Percentiles rank a stretch among this genome's conserved stretches.
Conservation (phyloP, 805 yeast genomes). For the Blastobotrys muscicola region DNA sequence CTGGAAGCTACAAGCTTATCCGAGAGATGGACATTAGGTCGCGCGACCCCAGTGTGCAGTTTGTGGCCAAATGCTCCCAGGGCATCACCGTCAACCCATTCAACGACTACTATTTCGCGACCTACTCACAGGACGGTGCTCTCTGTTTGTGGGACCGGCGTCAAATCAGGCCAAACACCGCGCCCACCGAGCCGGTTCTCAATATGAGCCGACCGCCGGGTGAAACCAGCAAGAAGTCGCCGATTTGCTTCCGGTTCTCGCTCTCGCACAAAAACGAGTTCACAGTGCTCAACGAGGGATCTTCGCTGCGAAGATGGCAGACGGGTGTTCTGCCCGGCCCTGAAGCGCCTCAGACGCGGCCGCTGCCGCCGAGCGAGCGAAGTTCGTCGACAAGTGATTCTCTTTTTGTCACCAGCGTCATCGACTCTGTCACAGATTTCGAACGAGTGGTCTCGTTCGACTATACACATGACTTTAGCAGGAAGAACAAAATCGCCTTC, state of each 20-base stretch:
- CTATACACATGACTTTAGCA: conserved; percentile 48
- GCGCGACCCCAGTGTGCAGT: conserved; percentile 48
- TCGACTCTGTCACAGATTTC: conserved; percentile 63
- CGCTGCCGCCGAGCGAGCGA: background rate
- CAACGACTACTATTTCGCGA: conserved; percentile 56
- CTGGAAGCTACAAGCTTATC: conserved; percentile 68
- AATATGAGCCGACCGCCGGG: conserved; percentile 16
- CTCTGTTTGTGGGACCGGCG: conserved; percentile 50
- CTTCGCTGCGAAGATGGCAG: conserved; percentile 70
- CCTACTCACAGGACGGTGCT: conserved; percentile 77
- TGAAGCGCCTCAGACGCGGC: conserved; percentile 19
- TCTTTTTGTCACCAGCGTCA: conserved; percentile 64
- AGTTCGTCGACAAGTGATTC: conserved; percentile 34
- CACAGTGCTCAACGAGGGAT: conserved; percentile 72
- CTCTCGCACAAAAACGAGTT: conserved; percentile 59
- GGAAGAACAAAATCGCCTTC: conserved; percentile 50
- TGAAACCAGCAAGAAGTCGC: conserved; percentile 13
- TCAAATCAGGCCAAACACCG: conserved; percentile 14
- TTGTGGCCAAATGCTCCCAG: conserved; percentile 64
- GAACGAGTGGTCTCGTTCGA: conserved; percentile 83
- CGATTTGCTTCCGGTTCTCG: conserved; percentile 31
- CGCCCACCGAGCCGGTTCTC: conserved; percentile 15
- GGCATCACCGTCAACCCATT: conserved; percentile 64
- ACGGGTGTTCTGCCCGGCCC: conserved; percentile 34
- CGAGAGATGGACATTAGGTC: conserved; percentile 69